phyloP scores from a whole-genome alignment of 2,329 filamentous ascomycete species.

The Colletotrichum tropicale region DNA sequence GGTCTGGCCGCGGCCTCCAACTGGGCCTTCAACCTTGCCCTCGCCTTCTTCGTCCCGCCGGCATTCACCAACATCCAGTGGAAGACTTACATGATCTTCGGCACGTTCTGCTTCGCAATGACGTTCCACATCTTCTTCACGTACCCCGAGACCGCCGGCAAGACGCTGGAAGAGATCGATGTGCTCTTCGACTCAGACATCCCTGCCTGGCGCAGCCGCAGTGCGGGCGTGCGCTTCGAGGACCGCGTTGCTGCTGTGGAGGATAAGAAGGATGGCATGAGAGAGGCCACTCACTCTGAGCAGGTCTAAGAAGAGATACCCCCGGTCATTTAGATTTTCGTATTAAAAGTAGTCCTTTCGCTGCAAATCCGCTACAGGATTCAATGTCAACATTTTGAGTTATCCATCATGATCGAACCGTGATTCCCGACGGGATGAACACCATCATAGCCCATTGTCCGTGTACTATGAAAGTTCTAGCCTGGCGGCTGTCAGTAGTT shows the following conservation, averaged over 20 bases:
- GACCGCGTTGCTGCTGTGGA: slow-evolving; percentile 4
- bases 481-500: not conserved
- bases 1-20: slow-evolving; percentile 55
- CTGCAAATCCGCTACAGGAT: not conserved
- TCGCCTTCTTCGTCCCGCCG: slow-evolving; percentile 52
- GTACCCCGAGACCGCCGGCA: slow-evolving; percentile 31
- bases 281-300: not conserved
- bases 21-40: slow-evolving; percentile 56
- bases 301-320: not conserved
- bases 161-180: slow-evolving; percentile 26
- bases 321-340: not conserved
- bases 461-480: not conserved
- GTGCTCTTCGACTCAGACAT: slow-evolving; percentile 18
- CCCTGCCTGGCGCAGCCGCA: slow-evolving; percentile 7
- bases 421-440: not conserved
- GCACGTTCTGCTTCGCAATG: slow-evolving; percentile 19
- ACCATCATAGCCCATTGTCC: not conserved
- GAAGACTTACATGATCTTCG: slow-evolving; percentile 27
- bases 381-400: not conserved
- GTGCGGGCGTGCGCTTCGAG: not conserved
- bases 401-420: not conserved
- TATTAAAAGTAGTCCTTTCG: not conserved
- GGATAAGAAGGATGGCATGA: not conserved
- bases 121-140: slow-evolving; percentile 28
- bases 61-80: slow-evolving; percentile 24